phyloP scores from a whole-genome alignment of 768 basidiomycete species.

The Boletus vinaceobasis region DNA sequence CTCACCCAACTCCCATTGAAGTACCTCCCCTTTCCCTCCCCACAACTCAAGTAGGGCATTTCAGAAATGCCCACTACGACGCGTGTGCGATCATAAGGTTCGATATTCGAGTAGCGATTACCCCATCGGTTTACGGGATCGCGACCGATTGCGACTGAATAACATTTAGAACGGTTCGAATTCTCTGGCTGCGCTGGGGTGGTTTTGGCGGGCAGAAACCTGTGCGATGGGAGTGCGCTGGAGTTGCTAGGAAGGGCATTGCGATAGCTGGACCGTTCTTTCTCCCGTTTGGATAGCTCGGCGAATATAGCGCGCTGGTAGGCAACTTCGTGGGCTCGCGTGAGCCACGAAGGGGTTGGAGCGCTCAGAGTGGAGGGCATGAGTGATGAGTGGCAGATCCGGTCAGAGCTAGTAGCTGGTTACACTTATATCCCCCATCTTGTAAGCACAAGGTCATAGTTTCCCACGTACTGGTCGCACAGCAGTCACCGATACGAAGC shows the following conservation, averaged over 20 bases:
- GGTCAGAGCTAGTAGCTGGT: background rate
- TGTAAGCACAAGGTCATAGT: background rate
- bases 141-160: slow-evolving; percentile 53
- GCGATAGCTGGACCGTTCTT: slow-evolving; percentile 31
- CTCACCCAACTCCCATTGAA: slow-evolving; percentile 86
- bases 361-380: slow-evolving; percentile 10
- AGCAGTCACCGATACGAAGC: background rate
- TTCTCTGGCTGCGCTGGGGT: slow-evolving; percentile 8
- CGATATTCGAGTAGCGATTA: slow-evolving; percentile 73
- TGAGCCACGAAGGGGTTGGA: slow-evolving; percentile 17
- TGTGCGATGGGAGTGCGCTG: slow-evolving; percentile 5
- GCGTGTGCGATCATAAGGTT: slow-evolving; percentile 81
- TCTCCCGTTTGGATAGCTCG: slow-evolving; percentile 38
- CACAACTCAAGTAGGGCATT: slow-evolving; percentile 14
- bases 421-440: background rate
- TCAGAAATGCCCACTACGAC: slow-evolving; percentile 45
- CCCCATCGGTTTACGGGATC: slow-evolving; percentile 39
- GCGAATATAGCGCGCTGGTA: slow-evolving; percentile 31
- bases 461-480: slow-evolving; percentile 20
- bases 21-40: slow-evolving; percentile 47
- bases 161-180: slow-evolving; percentile 39
- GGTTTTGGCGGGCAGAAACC: slow-evolving; percentile 2
- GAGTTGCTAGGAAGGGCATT: slow-evolving; percentile 10
- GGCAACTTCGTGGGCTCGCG: slow-evolving; percentile 2
- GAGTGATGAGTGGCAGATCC: background rate